These are phyloP conservation scores for Bacidia rubella DNA, from an alignment of 495 filamentous ascomycete species.

Conservation along the genomic window DNA sequence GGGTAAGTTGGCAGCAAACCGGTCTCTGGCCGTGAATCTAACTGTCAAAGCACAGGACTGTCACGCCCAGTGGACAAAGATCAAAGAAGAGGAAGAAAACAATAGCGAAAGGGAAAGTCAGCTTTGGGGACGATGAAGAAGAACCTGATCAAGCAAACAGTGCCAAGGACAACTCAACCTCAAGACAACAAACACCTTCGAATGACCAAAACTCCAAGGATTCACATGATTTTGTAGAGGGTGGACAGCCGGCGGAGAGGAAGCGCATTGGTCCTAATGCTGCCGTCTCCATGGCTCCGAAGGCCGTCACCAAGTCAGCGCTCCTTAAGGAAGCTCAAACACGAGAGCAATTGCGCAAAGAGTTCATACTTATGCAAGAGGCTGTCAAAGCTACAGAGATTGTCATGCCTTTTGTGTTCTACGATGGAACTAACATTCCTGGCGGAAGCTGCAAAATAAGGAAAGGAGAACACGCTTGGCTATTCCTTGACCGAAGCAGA, in stretches of 20 bases:
- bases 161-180: background rate
- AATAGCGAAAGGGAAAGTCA: slow-evolving; percentile 51
- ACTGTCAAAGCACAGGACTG: slow-evolving; percentile 30
- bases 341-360: slow-evolving; percentile 67
- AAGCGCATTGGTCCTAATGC: slow-evolving; percentile 50
- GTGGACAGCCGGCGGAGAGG: slow-evolving; percentile 29
- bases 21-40: slow-evolving; percentile 18
- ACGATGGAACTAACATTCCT: slow-evolving; percentile 93
- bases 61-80: slow-evolving; percentile 32
- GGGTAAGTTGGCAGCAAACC: slow-evolving; percentile 26
- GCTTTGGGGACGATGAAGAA: slow-evolving; percentile 49
- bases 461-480: slow-evolving; percentile 83
- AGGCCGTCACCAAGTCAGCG: slow-evolving; percentile 74
- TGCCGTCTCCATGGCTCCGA: slow-evolving; percentile 54
- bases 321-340: slow-evolving; percentile 68
- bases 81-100: slow-evolving; percentile 58
- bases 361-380: slow-evolving; percentile 75
- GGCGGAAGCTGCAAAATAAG: slow-evolving; percentile 70
- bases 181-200: background rate
- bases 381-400: slow-evolving; percentile 83
- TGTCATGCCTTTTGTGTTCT: slow-evolving; percentile 89
- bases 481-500: slow-evolving; percentile 79
- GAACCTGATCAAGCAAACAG: slow-evolving; percentile 17
- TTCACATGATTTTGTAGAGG: slow-evolving; percentile 24
- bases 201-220: slow-evolving; percentile 21